phyloP scores from a whole-genome alignment of 192 early-diverging fungal species.

The Coemansia sp. region DNA sequence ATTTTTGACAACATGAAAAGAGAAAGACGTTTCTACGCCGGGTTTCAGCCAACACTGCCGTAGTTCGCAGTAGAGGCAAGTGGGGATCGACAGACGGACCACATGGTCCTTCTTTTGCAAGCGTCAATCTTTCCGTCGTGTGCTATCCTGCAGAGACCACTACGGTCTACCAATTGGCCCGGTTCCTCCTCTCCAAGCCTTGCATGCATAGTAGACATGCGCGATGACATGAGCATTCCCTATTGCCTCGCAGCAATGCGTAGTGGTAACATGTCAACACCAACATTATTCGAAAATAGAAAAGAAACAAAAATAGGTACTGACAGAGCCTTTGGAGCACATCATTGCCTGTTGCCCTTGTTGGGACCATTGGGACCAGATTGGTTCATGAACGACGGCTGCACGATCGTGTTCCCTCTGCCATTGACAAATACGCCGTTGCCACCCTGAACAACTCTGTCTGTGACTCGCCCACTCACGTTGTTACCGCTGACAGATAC shows the following conservation, averaged over 20 bases:
- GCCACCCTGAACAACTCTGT: conserved; percentile 15
- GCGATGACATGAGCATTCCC: not conserved
- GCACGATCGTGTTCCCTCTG: conserved; percentile 30
- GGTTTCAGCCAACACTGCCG: not conserved
- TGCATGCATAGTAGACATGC: not conserved
- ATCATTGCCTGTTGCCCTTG: not conserved
- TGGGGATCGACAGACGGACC: not conserved
- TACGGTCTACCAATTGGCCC: not conserved
- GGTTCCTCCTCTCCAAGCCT: not conserved
- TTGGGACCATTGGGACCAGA: not conserved
- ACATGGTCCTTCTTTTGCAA: not conserved
- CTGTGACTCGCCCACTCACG: conserved; percentile 19
- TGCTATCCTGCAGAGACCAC: not conserved
- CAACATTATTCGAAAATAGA: conserved; percentile 1
- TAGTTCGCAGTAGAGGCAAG: conserved; percentile 1
- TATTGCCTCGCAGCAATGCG: not conserved
- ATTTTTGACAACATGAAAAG: not conserved
- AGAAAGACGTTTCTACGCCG: not conserved
- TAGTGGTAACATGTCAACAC: not conserved
- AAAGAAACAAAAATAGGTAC: not conserved
- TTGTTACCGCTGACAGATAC: conserved; percentile 33
- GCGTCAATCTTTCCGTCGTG: not conserved
- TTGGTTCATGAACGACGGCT: not conserved
- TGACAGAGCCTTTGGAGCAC: not conserved
- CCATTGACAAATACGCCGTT: conserved; percentile 29